Base-by-base conservation (phyloP, 2,329 filamentous ascomycete species). In the Ophiosphaerella herpotricha region DNA sequence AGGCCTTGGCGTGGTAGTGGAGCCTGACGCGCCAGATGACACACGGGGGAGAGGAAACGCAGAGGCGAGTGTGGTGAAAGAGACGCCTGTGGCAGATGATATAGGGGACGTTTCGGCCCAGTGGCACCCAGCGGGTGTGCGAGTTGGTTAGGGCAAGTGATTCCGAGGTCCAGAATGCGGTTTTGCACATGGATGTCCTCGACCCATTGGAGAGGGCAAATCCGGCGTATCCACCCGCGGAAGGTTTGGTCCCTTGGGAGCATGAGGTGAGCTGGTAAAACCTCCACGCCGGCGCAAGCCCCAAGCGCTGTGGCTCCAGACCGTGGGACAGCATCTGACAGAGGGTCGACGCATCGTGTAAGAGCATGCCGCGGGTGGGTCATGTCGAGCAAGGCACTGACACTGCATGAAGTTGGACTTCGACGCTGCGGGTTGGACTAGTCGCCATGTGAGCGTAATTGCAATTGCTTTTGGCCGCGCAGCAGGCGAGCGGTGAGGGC, bases 11-110 rank as follows among this genome's bases (percentile, higher is more conserved):
- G 48, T 40, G 45, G 36, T 35, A 48, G 43, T 33, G 48, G 58
- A 58, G 55, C 61, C 60, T 65, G 60, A 59, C 55, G 64, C 64
- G 57, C 60, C 61, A 58, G 36, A 53, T 58, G 60, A 56, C 50
- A 60, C 52, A 50, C 18, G 18, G 18, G 18, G 39, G 47, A 44
- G 48, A 48, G 39, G 53, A 52, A 52, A 43, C 39, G 57, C 50
- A 46, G 31, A 37, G n/a, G 33, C 33, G 14, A 52, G 18, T 21
- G 18, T 21, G 18, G 18, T 38, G 37, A 21, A 31, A 32, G 24
- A 39, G 56, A 51, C 31, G 36, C 32, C 47, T 47, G 49, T 46
- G 48, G 24, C 42, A 39, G 40, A 41, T 49, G 45, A 54, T 44
- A 54, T 37, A 39, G 43, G 44, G 40, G 52, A 49, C 41, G 48